phyloP scores from a whole-genome alignment of 2,329 filamentous ascomycete species.

The Periglandula ipomoeae region DNA sequence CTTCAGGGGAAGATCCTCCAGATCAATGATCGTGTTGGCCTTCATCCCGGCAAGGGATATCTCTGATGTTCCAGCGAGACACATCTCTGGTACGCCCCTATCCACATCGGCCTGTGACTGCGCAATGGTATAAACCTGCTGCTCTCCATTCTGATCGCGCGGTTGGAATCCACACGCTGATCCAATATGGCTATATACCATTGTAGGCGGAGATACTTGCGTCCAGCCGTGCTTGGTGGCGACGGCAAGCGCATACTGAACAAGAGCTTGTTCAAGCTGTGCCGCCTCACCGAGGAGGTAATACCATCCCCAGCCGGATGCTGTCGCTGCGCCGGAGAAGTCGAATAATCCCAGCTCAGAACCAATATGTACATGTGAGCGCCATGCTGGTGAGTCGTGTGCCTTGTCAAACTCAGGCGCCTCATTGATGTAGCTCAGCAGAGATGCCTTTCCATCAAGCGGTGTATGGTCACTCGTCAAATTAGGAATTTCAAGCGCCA shows the following conservation, averaged over 20 bases:
- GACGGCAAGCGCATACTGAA: slow-evolving; percentile 73
- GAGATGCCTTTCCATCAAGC: slow-evolving; percentile 50
- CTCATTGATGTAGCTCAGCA: slow-evolving; percentile 74
- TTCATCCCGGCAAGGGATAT: slow-evolving; percentile 91
- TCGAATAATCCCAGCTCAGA: slow-evolving; percentile 81
- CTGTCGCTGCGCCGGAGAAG: slow-evolving; percentile 70
- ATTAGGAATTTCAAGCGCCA: slow-evolving; percentile 78
- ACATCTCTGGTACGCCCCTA: slow-evolving; percentile 57
- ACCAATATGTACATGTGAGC: slow-evolving; percentile 81
- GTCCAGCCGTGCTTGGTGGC: slow-evolving; percentile 69
- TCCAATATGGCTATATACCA: slow-evolving; percentile 89
- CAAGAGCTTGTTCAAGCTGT: slow-evolving; percentile 85
- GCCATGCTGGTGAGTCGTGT: slow-evolving; percentile 36
- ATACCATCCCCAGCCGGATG: slow-evolving; percentile 96
- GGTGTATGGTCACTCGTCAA: slow-evolving; percentile 72
- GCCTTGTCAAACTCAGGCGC: slow-evolving; percentile 35
- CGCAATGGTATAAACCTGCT: slow-evolving; percentile 78
- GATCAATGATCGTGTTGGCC: slow-evolving; percentile 60
- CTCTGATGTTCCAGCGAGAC: slow-evolving; percentile 82
- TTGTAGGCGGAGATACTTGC: slow-evolving; percentile 72
- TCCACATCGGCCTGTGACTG: slow-evolving; percentile 55
- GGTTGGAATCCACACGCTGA: slow-evolving; percentile 91
- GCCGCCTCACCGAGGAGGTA: slow-evolving; percentile 88
- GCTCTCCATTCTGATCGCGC: slow-evolving; percentile 80
- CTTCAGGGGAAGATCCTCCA: slow-evolving; percentile 62